phyloP scores from a whole-genome alignment of 2,329 filamentous ascomycete species.

The Lasiodiplodia theobromae region DNA sequence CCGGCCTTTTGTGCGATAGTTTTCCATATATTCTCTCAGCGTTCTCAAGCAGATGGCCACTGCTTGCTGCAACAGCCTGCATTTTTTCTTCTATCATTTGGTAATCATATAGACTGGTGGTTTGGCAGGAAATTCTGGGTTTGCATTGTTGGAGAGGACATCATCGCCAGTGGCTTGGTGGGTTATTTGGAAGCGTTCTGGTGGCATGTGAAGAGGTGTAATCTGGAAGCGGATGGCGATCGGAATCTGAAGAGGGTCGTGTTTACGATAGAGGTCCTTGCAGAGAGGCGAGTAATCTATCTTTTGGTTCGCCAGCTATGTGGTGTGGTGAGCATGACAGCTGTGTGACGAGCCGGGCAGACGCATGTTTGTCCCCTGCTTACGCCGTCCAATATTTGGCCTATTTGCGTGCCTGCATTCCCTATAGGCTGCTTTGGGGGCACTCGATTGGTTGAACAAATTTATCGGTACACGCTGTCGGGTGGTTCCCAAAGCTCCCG shows the following conservation, averaged over 20 bases:
- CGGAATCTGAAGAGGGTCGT: constrained; percentile 4
- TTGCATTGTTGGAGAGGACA: constrained; percentile 2
- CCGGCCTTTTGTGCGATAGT: constrained; percentile 2
- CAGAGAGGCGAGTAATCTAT: constrained; percentile 14
- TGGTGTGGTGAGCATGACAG: neutral
- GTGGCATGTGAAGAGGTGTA: neutral
- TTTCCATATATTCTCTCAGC: neutral
- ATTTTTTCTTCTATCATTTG: constrained; percentile 3
- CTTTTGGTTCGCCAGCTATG: constrained; percentile 2
- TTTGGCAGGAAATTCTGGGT: constrained; percentile 3
- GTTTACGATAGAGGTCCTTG: constrained; percentile 17
- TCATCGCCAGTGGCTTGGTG: constrained; percentile 8
- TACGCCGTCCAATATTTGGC: neutral
- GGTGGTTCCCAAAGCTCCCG: neutral
- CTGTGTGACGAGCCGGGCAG: neutral
- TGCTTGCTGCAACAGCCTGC: constrained; percentile 7
- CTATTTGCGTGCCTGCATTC: constrained; percentile 9
- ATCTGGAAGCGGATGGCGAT: constrained; percentile 11
- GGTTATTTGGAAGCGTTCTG: neutral
- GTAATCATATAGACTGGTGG: constrained; percentile 18
- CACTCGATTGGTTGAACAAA: constrained; percentile 6
- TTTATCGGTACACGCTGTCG: constrained; percentile 13
- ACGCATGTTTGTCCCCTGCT: constrained; percentile 6
- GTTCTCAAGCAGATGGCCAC: constrained; percentile 25
- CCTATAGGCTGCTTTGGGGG: constrained; percentile 9